Base-by-base conservation (phyloP, 768 basidiomycete genomes). In the Punctularia strigosozonata region DNA sequence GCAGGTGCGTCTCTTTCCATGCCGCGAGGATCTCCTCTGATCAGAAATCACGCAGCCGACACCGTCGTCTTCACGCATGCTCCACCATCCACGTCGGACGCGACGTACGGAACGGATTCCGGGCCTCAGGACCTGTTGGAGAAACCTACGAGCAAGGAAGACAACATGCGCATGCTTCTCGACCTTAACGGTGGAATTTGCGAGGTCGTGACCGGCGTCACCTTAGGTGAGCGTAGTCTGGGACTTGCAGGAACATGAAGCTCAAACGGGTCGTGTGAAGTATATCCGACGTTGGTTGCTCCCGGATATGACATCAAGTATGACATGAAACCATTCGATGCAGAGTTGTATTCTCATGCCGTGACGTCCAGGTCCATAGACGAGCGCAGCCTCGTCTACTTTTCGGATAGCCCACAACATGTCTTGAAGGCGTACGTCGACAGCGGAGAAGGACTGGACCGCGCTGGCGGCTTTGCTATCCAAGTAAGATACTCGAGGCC, bases 381-480 rank as follows among this genome's bases (percentile, higher is more conserved):
- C 39, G 86, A 90, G 50, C 75, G 87, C 32, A 74, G 83, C 0
- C 56, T 87, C 5, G 87, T 89, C 8, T 69, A 86, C 50, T 88
- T 89, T 51, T 64, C 68, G 2, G 78, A 87, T 44, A 81, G 68
- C 51, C 60, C 77, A 0, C 45, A 51, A 25, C 60, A 73, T 12
- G 42, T 85, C 17, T 56, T 91, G 6, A 51, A 80, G 44, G 83
- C 88, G 6, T 97, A 97, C 47, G 87, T 77, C 15, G 77, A 88
- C 25, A 81, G 71, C 39, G 84, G 79, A 5, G 91, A 95, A 61
- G 91, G 91, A 0, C 54, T 78, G 30, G 83, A 90, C 50, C 71
- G 89, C 15, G 92, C 94, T 0, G 94, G 94, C 3, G 94, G 94
- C 0, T 98, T 97, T 54, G 90, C 89, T 2, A 77, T 90, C 28